These are phyloP conservation scores for Erythrobasidium hasegawianum DNA, from an alignment of 1,284 basidiomycete species.

Conservation along the genomic window DNA sequence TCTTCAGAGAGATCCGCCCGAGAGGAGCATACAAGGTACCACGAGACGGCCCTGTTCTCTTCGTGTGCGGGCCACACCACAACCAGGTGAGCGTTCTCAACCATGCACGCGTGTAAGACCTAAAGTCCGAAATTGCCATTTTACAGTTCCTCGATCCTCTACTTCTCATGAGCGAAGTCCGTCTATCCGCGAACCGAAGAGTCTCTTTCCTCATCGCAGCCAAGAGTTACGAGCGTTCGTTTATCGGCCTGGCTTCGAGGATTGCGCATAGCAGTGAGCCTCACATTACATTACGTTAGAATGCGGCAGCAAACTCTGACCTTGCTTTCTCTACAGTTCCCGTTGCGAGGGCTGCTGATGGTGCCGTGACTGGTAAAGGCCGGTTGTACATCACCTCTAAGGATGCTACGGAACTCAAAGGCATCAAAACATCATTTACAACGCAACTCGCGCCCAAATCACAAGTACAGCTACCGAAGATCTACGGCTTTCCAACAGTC, in stretches of 20 bases:
- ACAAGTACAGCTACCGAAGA: constrained; percentile 85
- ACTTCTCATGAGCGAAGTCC: constrained; percentile 78
- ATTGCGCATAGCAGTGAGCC: constrained; percentile 87
- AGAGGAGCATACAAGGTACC: constrained; percentile 95
- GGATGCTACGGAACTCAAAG: constrained; percentile 70
- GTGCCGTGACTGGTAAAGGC: constrained; percentile 74
- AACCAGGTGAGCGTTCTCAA: constrained; percentile 78
- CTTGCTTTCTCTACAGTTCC: constrained; percentile 61
- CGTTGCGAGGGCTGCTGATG: constrained; percentile 86
- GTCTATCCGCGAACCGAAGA: constrained; percentile 72
- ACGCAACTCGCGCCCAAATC: constrained; percentile 71
- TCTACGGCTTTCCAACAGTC: constrained; percentile 69
- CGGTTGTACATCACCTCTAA: constrained; percentile 61
- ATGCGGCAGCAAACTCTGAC: not conserved
- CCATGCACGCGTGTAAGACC: no score
- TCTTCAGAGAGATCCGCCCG: constrained; percentile 87
- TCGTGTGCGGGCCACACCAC: constrained; percentile 93
- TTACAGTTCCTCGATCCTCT: constrained; percentile 90
- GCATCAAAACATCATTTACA: constrained; percentile 73
- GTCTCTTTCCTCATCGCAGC: constrained; percentile 92
- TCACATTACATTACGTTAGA: no score
- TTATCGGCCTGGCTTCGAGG: constrained; percentile 76
- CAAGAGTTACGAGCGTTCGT: constrained; percentile 75
- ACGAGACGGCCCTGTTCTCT: constrained; percentile 82
- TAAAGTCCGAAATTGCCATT: not conserved